Conservation (phyloP, 768 basidiomycete species). For the Rhodosporidiobolus sp. region DNA sequence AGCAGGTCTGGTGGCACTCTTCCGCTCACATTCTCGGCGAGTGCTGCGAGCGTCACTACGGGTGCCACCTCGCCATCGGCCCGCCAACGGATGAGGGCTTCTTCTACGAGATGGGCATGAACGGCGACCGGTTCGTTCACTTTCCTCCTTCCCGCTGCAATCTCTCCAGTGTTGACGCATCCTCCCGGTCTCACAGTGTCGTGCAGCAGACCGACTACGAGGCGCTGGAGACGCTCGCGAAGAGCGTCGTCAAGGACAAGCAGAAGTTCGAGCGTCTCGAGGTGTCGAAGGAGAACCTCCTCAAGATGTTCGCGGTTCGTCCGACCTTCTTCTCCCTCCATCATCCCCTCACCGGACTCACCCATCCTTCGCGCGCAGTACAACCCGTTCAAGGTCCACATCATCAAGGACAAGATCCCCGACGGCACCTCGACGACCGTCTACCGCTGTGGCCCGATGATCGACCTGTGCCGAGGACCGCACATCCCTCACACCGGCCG, state of each 20-base stretch:
- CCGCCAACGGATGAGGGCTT: slow-evolving; percentile 97
- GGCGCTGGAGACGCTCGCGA: slow-evolving; percentile 79
- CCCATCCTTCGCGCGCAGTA: slow-evolving; percentile 60
- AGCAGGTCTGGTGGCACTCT: slow-evolving; percentile 99
- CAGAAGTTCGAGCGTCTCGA: slow-evolving; percentile 94
- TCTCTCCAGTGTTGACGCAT: neutral
- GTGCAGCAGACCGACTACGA: slow-evolving; percentile 81
- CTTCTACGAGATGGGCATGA: slow-evolving; percentile 97
- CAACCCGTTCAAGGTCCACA: slow-evolving; percentile 95
- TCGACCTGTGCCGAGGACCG: slow-evolving; percentile 93
- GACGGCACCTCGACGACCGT: slow-evolving; percentile 96
- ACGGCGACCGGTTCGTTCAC: slow-evolving; percentile 60
- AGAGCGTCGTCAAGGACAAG: slow-evolving; percentile 87
- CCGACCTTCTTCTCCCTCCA: neutral
- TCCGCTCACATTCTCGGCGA: slow-evolving; percentile 98
- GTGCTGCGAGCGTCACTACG: slow-evolving; percentile 91
- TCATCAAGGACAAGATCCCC: slow-evolving; percentile 91
- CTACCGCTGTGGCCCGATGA: slow-evolving; percentile 97
- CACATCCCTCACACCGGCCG: slow-evolving; percentile 97
- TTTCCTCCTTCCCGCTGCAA: neutral
- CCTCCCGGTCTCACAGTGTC: slow-evolving; percentile 53
- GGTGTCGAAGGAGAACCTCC: slow-evolving; percentile 86
- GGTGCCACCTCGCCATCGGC: slow-evolving; percentile 92
- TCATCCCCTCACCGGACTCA: neutral
- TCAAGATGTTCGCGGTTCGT: slow-evolving; percentile 91